phyloP scores from a whole-genome alignment of 306 rosid species.

The Trifolium pratense region DNA sequence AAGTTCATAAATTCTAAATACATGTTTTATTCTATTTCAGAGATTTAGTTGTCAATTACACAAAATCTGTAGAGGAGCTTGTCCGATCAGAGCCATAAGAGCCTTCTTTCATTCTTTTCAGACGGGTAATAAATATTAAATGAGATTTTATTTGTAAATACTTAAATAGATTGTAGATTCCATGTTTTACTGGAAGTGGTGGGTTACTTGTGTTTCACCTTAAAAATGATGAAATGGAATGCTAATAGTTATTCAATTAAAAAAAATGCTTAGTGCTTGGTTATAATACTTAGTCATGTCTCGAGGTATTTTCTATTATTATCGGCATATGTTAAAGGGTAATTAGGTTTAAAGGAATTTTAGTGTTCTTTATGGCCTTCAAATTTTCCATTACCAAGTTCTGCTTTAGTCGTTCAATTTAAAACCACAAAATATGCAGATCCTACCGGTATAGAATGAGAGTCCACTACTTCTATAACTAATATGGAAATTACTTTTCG shows the following conservation, averaged over 20 bases:
- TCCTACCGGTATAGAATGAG: too few relatives aligned
- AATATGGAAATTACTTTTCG: too few relatives aligned
- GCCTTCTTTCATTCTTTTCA: constrained; percentile 4
- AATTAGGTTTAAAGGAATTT: not conserved
- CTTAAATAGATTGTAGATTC: constrained; percentile 8
- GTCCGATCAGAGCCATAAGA: constrained; percentile 65
- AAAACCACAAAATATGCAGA: too few relatives aligned
- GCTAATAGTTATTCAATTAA: not conserved
- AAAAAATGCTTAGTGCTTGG: not conserved
- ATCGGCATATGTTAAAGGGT: not conserved
- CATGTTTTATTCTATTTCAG: constrained; percentile 44
- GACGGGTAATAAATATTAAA: constrained; percentile 31
- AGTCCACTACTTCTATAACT: too few relatives aligned
- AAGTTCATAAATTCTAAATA: constrained; percentile 32
- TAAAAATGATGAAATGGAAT: constrained; percentile 7
- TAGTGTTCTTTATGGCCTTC: constrained; percentile 3
- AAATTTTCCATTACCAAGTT: too few relatives aligned
- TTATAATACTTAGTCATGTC: constrained; percentile 18
- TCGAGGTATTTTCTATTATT: constrained; percentile 3
- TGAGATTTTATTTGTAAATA: constrained; percentile 19
- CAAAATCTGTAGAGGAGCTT: constrained; percentile 74
- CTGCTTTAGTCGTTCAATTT: too few relatives aligned
- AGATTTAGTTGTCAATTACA: constrained; percentile 72
- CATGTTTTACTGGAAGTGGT: constrained; percentile 7
- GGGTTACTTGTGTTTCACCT: not conserved